These are phyloP conservation scores for Begonia masoniana DNA, from an alignment of 306 rosid genomes.

Conservation along the genomic window DNA sequence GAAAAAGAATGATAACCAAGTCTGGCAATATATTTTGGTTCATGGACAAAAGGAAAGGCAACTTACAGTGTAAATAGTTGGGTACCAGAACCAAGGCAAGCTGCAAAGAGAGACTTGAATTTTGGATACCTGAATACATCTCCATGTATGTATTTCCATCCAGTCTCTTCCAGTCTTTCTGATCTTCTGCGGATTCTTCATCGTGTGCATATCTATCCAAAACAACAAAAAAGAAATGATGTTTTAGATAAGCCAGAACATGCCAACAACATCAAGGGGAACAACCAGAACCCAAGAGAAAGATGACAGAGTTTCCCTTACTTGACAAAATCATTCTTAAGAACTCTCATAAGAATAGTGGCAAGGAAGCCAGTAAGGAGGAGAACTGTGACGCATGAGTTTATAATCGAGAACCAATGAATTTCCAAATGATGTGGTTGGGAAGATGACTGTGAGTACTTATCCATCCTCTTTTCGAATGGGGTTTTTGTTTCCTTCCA, in stretches of 20 bases:
- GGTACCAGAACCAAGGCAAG: slow-evolving; percentile 39
- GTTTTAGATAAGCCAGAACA: neutral
- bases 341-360: slow-evolving; percentile 71
- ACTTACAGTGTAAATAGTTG: slow-evolving; percentile 43
- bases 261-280: too few relatives aligned
- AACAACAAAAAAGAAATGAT: neutral
- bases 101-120: slow-evolving; percentile 32
- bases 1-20: neutral
- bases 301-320: slow-evolving; percentile 18
- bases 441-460: slow-evolving; percentile 50
- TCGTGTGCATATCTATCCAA: slow-evolving; percentile 36
- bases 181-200: slow-evolving; percentile 43
- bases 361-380: slow-evolving; percentile 81
- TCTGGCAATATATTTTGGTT: too few relatives aligned
- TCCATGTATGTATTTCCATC: slow-evolving; percentile 49
- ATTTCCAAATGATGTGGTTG: slow-evolving; percentile 77
- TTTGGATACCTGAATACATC: slow-evolving; percentile 39
- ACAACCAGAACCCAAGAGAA: too few relatives aligned
- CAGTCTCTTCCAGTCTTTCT: slow-evolving; percentile 45
- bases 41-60: too few relatives aligned
- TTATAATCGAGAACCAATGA: slow-evolving; percentile 71
- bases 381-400: slow-evolving; percentile 41
- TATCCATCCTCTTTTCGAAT: slow-evolving; percentile 80
- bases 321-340: slow-evolving; percentile 91
- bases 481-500: slow-evolving; percentile 74